Percentiles rank a stretch among this genome's conserved stretches.
Evolutionary conservation across 2,329 filamentous ascomycete genomes (phyloP).

Genomic region (Nemania bipapillata): DNA sequence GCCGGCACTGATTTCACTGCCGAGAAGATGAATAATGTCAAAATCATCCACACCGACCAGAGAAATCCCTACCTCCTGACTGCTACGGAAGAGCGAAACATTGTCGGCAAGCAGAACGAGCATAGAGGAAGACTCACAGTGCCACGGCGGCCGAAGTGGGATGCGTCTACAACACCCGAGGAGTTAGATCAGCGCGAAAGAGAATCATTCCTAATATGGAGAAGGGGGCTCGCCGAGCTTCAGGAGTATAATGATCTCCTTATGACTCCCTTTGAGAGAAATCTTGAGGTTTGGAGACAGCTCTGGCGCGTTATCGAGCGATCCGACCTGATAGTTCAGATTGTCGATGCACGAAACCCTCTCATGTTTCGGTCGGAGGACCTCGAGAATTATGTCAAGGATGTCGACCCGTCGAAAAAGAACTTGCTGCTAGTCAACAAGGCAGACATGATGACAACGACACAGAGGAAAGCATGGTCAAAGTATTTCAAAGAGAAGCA

Average conservation of each 20-base stretch:
- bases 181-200: constrained; percentile 83
- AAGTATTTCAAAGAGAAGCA: constrained; percentile 81
- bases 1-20: constrained; percentile 99
- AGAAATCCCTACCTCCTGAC: constrained; percentile 94
- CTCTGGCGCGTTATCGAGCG: constrained; percentile 97
- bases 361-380: constrained; percentile 94
- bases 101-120: constrained; percentile 82
- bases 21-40: constrained; percentile 98
- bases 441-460: constrained; percentile 95
- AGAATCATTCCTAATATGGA: constrained; percentile 85
- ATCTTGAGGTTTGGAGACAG: constrained; percentile 97
- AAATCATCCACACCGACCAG: constrained; percentile 97
- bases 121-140: constrained; percentile 85
- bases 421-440: constrained; percentile 97
- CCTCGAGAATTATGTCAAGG: constrained; percentile 92
- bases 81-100: constrained; percentile 80
- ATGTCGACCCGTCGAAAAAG: constrained; percentile 85
- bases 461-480: constrained; percentile 86
- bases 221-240: constrained; percentile 87
- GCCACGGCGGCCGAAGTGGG: constrained; percentile 88
- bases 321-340: constrained; percentile 95
- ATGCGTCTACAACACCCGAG: constrained; percentile 81
- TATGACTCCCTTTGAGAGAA: constrained; percentile 97
- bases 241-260: constrained; percentile 94
- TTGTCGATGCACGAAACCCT: constrained; percentile 96